A percentile compares a stretch with the other conserved stretches of the same genome.
These are phyloP conservation scores for Sporothrix euskadiensis DNA, from an alignment of 2,329 filamentous ascomycete species.

Conservation along the genomic window DNA sequence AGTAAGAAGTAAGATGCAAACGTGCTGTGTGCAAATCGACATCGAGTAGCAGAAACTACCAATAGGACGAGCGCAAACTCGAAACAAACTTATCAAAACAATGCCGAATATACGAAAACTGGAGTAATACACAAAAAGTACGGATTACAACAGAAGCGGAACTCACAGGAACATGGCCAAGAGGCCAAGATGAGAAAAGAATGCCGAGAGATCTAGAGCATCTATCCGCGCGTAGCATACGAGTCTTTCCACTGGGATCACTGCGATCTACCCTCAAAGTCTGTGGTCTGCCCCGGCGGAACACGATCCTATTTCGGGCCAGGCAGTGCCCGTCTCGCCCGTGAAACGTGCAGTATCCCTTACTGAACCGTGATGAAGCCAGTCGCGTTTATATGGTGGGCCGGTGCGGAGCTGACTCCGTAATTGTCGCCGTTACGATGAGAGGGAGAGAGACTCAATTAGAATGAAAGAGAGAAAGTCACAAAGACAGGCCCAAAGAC, in stretches of 20 bases:
- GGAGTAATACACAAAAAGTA: background rate
- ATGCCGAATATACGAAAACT: background rate
- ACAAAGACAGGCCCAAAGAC: background rate
- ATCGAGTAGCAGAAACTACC: background rate
- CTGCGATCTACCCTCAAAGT: background rate
- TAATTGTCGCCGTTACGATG: background rate
- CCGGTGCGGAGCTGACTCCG: constrained; percentile 5
- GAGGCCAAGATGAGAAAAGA: background rate
- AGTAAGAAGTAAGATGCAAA: too few relatives aligned
- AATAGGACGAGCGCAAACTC: background rate
- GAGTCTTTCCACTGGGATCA: background rate
- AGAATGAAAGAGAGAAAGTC: background rate
- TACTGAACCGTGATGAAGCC: background rate
- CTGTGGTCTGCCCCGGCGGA: background rate
- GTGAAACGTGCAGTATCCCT: constrained; percentile 17
- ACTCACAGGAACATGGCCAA: background rate
- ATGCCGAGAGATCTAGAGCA: constrained; percentile 14
- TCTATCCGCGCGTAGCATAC: background rate
- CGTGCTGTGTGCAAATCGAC: too few relatives aligned
- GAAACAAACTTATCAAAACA: background rate
- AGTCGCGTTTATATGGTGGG: constrained; percentile 1
- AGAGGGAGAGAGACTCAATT: background rate
- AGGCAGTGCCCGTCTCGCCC: background rate
- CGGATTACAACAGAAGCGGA: background rate
- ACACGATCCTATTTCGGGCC: background rate